These are phyloP conservation scores for Paecilomyces dactylethromorphus DNA, from an alignment of 2,329 filamentous ascomycete genomes.

Conservation along the genomic window DNA sequence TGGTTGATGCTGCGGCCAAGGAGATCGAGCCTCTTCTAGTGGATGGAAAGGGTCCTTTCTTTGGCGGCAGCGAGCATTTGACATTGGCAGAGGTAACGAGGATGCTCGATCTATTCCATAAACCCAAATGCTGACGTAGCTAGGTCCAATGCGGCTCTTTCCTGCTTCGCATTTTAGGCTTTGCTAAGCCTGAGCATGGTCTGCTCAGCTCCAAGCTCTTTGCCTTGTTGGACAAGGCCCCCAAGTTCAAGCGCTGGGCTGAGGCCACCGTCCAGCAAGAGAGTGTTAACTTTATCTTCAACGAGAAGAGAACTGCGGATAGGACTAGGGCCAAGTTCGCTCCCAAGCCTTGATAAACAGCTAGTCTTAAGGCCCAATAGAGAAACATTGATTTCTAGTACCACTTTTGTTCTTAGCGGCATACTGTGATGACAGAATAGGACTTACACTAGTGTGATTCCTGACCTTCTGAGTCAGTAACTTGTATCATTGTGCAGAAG, in stretches of 20 bases:
- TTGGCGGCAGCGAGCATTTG: slow-evolving; percentile 56
- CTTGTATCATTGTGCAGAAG: background rate
- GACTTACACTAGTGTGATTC: background rate
- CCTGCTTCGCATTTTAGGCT: slow-evolving; percentile 52
- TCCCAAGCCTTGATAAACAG: background rate
- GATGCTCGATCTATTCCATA: slow-evolving; percentile 1
- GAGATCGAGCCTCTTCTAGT: slow-evolving; percentile 68
- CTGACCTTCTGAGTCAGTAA: background rate
- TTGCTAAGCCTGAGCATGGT: slow-evolving; percentile 48
- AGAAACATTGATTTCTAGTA: background rate
- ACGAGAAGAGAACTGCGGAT: slow-evolving; percentile 45
- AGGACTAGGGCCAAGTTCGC: slow-evolving; percentile 38
- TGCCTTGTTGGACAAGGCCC: slow-evolving; percentile 48
- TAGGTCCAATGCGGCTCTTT: slow-evolving; percentile 62
- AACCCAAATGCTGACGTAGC: slow-evolving; percentile 6
- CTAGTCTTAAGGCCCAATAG: background rate
- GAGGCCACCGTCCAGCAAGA: slow-evolving; percentile 53
- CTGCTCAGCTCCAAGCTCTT: slow-evolving; percentile 43
- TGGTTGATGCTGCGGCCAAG: slow-evolving; percentile 55
- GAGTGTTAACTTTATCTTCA: slow-evolving; percentile 59
- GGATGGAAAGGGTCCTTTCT: slow-evolving; percentile 48
- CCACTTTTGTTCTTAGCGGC: too few relatives aligned
- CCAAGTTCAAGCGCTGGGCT: slow-evolving; percentile 63
- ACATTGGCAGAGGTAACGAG: slow-evolving; percentile 65
- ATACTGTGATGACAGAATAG: background rate